Evolutionary conservation across 2,329 filamentous ascomycete species (phyloP), one percentile per base, ranked within the genome.

Genomic region (Penicillium brasilianum): DNA sequence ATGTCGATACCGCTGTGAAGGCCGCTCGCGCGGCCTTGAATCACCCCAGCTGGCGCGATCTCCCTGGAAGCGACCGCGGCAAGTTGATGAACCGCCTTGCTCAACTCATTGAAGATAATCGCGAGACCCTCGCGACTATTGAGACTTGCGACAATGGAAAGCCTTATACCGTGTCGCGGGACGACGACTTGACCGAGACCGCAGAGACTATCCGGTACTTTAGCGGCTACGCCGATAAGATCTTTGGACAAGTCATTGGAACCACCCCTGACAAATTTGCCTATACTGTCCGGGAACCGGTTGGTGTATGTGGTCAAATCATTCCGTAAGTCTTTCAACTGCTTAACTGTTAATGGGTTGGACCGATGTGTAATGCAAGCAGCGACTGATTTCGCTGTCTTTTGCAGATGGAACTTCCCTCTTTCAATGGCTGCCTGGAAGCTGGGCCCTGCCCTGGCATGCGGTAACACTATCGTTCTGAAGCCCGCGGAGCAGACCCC

Each of bases 141-240:
- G 90, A 93, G 77, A 88, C 89, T 0, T 87, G 90, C 80, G 90
- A 93, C 75, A 92, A 91, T 67, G 90, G 89, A 66, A 92, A 93
- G 60, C 67, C 68, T 2, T 70, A 69, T 48, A 65, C 61, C 1
- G 64, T 69, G 44, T 68, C 68, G 4, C 61, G 67, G 28, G 66
- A 70, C 39, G 67, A 69, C 11, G 68, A 69, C 32, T 55, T 69
- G 30, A 69, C 65, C 14, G 68, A 70, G 58, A 68, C 65, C 7
- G 65, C 65, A 9, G 68, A 70, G 50, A 69, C 68, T 14, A 67
- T 71, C 13, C 69, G 69, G 13, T 71, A 71, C 55, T 93, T 92
- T 70, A 90, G 84, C 72, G 92, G 92, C 61, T 95, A 89, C 86
- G 90, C 91, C 70, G 91, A 96, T 83, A 96, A 96, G 87, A 88